These are phyloP conservation scores for Penicillium antarcticum DNA, from an alignment of 495 filamentous ascomycete genomes.

Conservation along the genomic window DNA sequence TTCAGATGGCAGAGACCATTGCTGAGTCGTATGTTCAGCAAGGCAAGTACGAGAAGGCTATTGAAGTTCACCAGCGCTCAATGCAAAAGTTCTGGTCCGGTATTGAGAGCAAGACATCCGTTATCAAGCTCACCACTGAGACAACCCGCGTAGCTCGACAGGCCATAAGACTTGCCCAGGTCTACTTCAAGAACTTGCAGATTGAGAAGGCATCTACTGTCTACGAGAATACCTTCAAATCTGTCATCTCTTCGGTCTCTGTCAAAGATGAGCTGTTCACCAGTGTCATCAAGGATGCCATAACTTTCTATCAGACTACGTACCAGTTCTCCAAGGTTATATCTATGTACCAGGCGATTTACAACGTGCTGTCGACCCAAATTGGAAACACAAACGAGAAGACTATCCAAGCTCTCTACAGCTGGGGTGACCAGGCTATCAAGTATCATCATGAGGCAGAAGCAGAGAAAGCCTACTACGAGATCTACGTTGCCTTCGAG, in stretches of 20 bases:
- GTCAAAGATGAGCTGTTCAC: slow-evolving; percentile 31
- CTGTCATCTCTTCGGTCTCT: slow-evolving; percentile 29
- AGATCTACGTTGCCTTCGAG: slow-evolving; percentile 52
- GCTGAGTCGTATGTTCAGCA: too few relatives aligned
- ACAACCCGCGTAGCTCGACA: too few relatives aligned
- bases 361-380: slow-evolving; percentile 30
- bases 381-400: slow-evolving; percentile 48
- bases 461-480: slow-evolving; percentile 55
- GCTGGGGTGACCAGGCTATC: slow-evolving; percentile 50
- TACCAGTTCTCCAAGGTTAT: slow-evolving; percentile 40
- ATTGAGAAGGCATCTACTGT: slow-evolving; percentile 28
- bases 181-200: slow-evolving; percentile 32
- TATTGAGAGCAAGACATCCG: too few relatives aligned
- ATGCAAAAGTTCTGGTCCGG: too few relatives aligned
- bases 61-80: too few relatives aligned
- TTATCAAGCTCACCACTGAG: too few relatives aligned
- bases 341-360: slow-evolving; percentile 30
- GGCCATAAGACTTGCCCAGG: slow-evolving; percentile 32
- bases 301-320: slow-evolving; percentile 40
- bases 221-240: slow-evolving; percentile 38
- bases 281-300: slow-evolving; percentile 33
- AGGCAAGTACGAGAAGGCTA: too few relatives aligned
- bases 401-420: slow-evolving; percentile 54
- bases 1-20: too few relatives aligned
- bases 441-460: slow-evolving; percentile 45